These are phyloP conservation scores for Streptanthus diversifolius DNA, from an alignment of 345 rosid species.

Conservation along the genomic window DNA sequence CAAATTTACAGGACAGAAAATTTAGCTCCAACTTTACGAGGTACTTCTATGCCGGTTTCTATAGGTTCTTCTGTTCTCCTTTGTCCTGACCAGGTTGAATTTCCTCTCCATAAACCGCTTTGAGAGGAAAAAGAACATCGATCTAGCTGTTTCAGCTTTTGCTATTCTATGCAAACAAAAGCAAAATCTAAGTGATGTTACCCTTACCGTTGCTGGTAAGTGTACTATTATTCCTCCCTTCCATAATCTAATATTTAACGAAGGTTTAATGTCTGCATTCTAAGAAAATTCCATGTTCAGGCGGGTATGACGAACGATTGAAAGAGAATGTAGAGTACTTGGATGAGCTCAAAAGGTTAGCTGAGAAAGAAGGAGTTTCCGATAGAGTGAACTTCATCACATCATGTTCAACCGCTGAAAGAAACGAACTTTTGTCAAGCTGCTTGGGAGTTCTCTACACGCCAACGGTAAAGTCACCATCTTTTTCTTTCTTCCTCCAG, in stretches of 20 bases:
- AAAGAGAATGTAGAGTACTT: conserved; percentile 83
- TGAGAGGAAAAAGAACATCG: conserved; percentile 85
- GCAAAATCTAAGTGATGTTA: conserved; percentile 43
- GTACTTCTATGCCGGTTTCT: not conserved
- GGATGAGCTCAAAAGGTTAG: conserved; percentile 67
- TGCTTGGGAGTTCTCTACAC: conserved; percentile 84
- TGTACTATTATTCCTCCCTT: conserved; percentile 1
- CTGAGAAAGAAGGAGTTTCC: conserved; percentile 58
- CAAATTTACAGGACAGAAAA: not conserved
- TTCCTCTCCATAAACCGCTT: conserved; percentile 87
- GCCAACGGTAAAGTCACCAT: conserved; percentile 51
- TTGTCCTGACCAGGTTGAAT: conserved; percentile 55
- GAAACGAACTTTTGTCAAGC: conserved; percentile 70
- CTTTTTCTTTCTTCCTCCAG: not conserved
- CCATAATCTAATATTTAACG: not conserved
- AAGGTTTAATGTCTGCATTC: conserved; percentile 6
- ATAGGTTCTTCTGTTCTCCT: conserved; percentile 11
- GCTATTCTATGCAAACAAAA: conserved; percentile 53
- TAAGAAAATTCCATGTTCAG: conserved; percentile 36
- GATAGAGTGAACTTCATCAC: conserved; percentile 56
- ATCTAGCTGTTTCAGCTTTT: conserved; percentile 82
- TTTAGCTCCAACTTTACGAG: not conserved
- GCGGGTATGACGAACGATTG: conserved; percentile 75
- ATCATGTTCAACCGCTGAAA: conserved; percentile 83
- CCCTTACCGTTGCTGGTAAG: conserved; percentile 77